Evolutionary conservation across 179 eudicot species (phyloP), one percentile per base, ranked within the genome.

Genomic region (Gypsophila paniculata): DNA sequence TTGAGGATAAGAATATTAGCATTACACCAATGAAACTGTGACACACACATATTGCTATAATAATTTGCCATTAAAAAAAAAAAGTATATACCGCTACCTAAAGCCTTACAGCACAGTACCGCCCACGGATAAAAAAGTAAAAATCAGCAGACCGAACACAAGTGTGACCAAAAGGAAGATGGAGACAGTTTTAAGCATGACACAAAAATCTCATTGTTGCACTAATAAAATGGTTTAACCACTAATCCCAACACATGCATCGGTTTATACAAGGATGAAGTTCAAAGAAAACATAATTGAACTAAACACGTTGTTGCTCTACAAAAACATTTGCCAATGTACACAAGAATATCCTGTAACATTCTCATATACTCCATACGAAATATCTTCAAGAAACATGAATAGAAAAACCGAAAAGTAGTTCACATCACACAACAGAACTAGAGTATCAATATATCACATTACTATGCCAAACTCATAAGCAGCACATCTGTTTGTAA

Each of bases 1-100:
- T 18, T 51, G 52, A 22, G 64, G 52, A 21, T 2, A 85, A 58
- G 54, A 61, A 11, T 13, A 4, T 77, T 15, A 72, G 69, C 34
- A 60, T 1, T 25, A 22, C 9, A 38, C 26, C 29, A 53, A 9
- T 17, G 36, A 59, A 23, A 57, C 6, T 52, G 19, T 52, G 19
- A 2, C 2, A 17, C 22, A n/a, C 57, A 18, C 17, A 52, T 52
- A 57, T 46, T 10, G 9, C 52, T 7, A 12, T 46, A 46, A 46
- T 46, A 46, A 2, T 46, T 15, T 9, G 1, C 3, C 14, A 8
- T 4, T 11, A 8, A 9, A 4, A 46, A 9, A 46, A 12, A 4
- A 46, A 2, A 2, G 4, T 46, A n/a, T n/a, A n/a, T 2, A 29
- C 34, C 34, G 34, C 52, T 46, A 13, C 15, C 52, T 46, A 10